Base-by-base conservation (phyloP, 495 filamentous ascomycete species). In the Hyaloscypha finlandica region DNA sequence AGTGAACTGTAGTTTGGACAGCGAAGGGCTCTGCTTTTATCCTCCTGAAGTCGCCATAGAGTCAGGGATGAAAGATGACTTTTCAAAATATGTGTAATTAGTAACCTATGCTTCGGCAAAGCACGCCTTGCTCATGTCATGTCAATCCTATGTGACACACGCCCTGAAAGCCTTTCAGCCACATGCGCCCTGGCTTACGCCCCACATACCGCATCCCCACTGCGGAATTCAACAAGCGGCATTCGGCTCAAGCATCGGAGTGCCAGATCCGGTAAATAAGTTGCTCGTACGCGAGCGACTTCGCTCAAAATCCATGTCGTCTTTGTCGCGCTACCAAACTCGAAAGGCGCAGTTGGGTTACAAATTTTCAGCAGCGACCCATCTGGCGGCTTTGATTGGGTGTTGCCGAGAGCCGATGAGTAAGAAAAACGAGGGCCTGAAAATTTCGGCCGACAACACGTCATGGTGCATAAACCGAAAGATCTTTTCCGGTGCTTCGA, bases 61-160 rank as follows among this genome's bases (percentile, higher is more conserved):
- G 42, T 19, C 42, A 48, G 16, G 42, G 42, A 48, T 48, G 8
- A 6, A 48, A 48, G 16, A 4, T 19, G 42, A 48, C 42, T 48
- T 48, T 48, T 48, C 42, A 48, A 48, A 48, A 48, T 48, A 48
- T 48, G 42, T 48, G 42, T 48, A 48, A 48, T 48, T 19, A 48
- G 35, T 37, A 37, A 1, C 35, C 35, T 37, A 25, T 2, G 25
- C 25, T 25, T 25, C 25, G 25, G 25, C 25, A 25, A 25, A 25
- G 42, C 16, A 48, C 42, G 42, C 42, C 42, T 48, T 48, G 35
- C 12, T 3, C 8, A 12, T 12, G 42, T 48, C 42, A 48, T 48
- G 42, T 48, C 16, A 48, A 4, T 25, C 25, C 25, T 1, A 25
- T 16, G 9, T 48, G 42, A 48, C 42, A 48, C 42, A 48, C 42